Base-by-base conservation (phyloP, 257 asterid species). In the Scutellaria barbata region DNA sequence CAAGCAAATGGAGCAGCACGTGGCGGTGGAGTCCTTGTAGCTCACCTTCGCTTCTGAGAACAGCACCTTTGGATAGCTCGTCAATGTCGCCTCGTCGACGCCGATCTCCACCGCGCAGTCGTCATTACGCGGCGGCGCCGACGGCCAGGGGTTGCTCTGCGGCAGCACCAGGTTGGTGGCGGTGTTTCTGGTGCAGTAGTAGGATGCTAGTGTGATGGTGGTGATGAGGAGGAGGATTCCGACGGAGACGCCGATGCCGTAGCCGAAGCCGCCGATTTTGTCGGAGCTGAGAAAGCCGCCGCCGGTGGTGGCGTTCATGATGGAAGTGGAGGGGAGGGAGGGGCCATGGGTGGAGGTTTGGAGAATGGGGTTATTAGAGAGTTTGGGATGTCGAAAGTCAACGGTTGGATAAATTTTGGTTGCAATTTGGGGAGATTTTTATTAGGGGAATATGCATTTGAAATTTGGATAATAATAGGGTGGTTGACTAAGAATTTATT, bases 191-290 rank as follows among this genome's bases (percentile, higher is more conserved):
- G 96, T 89, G 88, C 98, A 94, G 79, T 80, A 90, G 78, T 94
- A 87, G 13, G 97, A 89, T 3, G 90, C 91, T 14, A 89, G 64
- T 48, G 96, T 87, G 59, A 94, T 86, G 76, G 97, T 85, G 68
- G 95, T 87, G 83, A 94, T 89, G 56, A 94, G 86, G 16, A 90
- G 83, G 77, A 94, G 90, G 76, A 94, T 80, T 1, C 95, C 98
- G 11, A 85, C 90, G 5, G 97, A 87, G 16, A 94, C 83, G 12
- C 96, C 96, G 74, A 90, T 85, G 14, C 96, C 96, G 74, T 94
- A 94, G 2, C 95, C 96, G 77, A 94, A 94, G 0, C 96, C 90
- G 3, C 97, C 88, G 59, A 89, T 71, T 79, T 78, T 80, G 0
- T 72, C 71, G 0, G 96, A 78, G 64, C 85, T 85, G 3, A 86